Evolutionary conservation across 768 basidiomycete species (phyloP).

Genomic region (Sporobolomyces phaffii): DNA sequence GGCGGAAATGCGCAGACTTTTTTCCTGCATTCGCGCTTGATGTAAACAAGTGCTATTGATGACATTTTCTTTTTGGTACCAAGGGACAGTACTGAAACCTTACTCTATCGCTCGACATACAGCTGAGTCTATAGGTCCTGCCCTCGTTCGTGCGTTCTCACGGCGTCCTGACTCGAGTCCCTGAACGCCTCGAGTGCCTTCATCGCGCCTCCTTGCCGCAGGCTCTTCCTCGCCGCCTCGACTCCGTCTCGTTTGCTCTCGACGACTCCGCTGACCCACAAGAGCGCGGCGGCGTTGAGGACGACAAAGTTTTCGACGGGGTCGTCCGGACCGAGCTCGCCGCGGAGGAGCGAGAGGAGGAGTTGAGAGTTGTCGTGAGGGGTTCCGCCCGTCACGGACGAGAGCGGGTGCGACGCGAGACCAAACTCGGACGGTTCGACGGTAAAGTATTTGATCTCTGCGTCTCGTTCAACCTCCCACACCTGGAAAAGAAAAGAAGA

Average conservation of each 20-base stretch:
- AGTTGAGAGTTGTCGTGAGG: conserved; percentile 74
- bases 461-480: conserved; percentile 55
- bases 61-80: no score
- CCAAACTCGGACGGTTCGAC: conserved; percentile 70
- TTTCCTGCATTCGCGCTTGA: no score
- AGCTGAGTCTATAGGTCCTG: no score
- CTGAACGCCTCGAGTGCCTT: conserved; percentile 49
- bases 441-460: conserved; percentile 57
- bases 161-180: conserved; percentile 13
- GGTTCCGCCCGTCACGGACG: conserved; percentile 63
- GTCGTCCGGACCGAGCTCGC: conserved; percentile 40
- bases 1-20: no score
- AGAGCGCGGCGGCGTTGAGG: conserved; percentile 79
- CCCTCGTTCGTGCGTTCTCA: no score
- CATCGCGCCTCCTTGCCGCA: conserved; percentile 48
- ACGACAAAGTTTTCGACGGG: conserved; percentile 79
- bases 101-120: no score
- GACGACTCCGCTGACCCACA: conserved; percentile 76
- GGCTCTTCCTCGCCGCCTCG: conserved; percentile 55
- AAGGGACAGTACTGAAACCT: no score
- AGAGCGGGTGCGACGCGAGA: conserved; percentile 62
- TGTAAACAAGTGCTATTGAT: no score
- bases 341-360: conserved; percentile 59
- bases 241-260: conserved; percentile 66
- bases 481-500: no score